Evolutionary conservation across 108 stramenopile species (phyloP).

Genomic region (Bacterosira constricta): DNA sequence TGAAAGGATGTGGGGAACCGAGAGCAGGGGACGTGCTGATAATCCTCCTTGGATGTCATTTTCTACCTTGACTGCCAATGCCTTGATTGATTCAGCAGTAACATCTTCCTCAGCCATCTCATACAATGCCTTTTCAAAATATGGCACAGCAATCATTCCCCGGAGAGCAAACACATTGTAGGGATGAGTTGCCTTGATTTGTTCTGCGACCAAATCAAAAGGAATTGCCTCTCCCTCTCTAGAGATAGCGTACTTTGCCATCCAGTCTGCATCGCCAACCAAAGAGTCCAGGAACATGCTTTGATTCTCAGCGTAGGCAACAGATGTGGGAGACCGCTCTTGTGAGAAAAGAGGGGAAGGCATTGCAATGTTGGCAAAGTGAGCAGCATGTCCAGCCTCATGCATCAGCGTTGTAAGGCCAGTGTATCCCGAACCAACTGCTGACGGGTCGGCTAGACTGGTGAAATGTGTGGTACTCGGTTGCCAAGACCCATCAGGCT

Average conservation of each 20-base stretch:
- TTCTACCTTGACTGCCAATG: constrained; percentile 67
- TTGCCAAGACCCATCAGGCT: constrained; percentile 57
- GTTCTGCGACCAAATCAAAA: constrained; percentile 66
- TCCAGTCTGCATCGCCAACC: constrained; percentile 77
- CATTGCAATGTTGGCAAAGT: constrained; percentile 73
- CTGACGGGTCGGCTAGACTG: constrained; percentile 62
- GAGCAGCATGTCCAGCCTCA: constrained; percentile 79
- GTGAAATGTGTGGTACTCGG: constrained; percentile 71
- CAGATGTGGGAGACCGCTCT: constrained; percentile 72
- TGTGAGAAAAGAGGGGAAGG: constrained; percentile 69
- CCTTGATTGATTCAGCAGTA: constrained; percentile 58
- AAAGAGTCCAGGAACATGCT: constrained; percentile 74
- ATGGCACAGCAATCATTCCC: constrained; percentile 68
- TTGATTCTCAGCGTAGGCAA: constrained; percentile 74
- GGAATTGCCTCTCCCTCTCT: constrained; percentile 60
- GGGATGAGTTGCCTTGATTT: constrained; percentile 69
- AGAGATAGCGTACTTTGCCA: constrained; percentile 63
- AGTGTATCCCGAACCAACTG: constrained; percentile 63
- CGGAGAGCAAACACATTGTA: constrained; percentile 62
- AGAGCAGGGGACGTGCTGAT: constrained; percentile 60
- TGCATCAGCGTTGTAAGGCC: constrained; percentile 72
- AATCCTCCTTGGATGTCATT: constrained; percentile 69
- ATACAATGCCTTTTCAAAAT: constrained; percentile 80
- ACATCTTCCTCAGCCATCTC: constrained; percentile 68
- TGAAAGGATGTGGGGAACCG: constrained; percentile 69